These are phyloP conservation scores for Artemisia tridentata DNA, from an alignment of 129 eudicot genomes.

Conservation along the genomic window DNA sequence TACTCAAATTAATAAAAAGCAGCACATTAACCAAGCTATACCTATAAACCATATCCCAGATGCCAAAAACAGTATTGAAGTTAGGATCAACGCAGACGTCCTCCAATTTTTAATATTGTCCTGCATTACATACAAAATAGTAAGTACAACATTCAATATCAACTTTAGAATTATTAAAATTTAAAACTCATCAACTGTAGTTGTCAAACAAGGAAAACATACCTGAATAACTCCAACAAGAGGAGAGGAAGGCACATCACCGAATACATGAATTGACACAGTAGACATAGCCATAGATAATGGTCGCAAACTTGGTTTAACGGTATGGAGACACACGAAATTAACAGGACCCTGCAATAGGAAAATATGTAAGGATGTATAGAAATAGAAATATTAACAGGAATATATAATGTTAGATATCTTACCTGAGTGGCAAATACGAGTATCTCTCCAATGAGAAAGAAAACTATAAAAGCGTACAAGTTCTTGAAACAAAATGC, in stretches of 20 bases:
- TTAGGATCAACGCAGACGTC: slow-evolving; percentile 50
- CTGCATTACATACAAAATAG: slow-evolving; percentile 38
- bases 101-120: slow-evolving; percentile 73
- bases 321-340: slow-evolving; percentile 80
- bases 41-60: slow-evolving; percentile 73
- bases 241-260: slow-evolving; percentile 98
- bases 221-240: slow-evolving; percentile 97
- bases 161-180: background rate
- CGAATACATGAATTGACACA: slow-evolving; percentile 84
- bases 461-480: slow-evolving; percentile 58
- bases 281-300: slow-evolving; percentile 96
- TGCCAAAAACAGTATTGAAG: slow-evolving; percentile 62
- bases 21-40: slow-evolving; percentile 11
- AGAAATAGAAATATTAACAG: background rate
- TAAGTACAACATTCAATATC: background rate
- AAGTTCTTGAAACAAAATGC: slow-evolving; percentile 79
- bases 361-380: background rate
- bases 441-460: slow-evolving; percentile 77
- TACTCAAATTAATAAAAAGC: background rate
- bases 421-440: slow-evolving; percentile 93
- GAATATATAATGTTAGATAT: too few species aligned
- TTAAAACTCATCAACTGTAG: background rate
- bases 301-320: slow-evolving; percentile 85
- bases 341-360: slow-evolving; percentile 89
- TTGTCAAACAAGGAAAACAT: background rate